Base-by-base conservation (phyloP, 2,329 filamentous ascomycete species). In the Aspergillus sp. region DNA sequence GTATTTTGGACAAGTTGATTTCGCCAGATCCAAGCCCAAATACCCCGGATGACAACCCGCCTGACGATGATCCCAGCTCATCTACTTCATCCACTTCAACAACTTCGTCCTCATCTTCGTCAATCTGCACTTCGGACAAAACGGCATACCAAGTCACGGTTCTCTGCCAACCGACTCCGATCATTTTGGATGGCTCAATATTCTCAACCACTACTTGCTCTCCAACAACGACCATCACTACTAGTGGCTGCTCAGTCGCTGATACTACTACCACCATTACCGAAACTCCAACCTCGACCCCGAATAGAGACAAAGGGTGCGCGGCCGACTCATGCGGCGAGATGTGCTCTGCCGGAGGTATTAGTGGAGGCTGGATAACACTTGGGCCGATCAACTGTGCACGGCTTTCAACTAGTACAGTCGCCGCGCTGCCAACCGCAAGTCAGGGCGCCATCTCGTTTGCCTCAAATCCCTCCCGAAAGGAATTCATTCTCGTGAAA, bases 211-310 rank as follows among this genome's bases (percentile, higher is more conserved):
- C 46, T 2, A 58, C 60, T 4, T 62, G 60, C 45, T 22, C 22
- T 3, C 60, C 48, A n/a, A 30, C 60, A 4, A 51, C 54, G 2
- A 58, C 54, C 1, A 7, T 58, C 38, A 61, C 59, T 3, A 46
- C 54, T 15, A 61, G 43, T 3, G 59, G 59, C 3, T 61, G 59
- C 49, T 57, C 49, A 2, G 54, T 61, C n/a, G 58, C 59, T 7
- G 59, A 23, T 8, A 50, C 49, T 13, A 61, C 59, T 2, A 61
- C 59, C 3, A 61, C 59, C 2, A 25, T 61, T 38, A 52, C 50
- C 13, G 34, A 9, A 28, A 60, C 51, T 4, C 23, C 28, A n/a
- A 38, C 54, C 13, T 23, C 45, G 13, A 58, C 31, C 50, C 25
- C 54, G n/a, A 48, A 17, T 30, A 8, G 31, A 17, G 7, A 17